phyloP scores from a whole-genome alignment of 345 rosid species.

The Hypericum perforatum region DNA sequence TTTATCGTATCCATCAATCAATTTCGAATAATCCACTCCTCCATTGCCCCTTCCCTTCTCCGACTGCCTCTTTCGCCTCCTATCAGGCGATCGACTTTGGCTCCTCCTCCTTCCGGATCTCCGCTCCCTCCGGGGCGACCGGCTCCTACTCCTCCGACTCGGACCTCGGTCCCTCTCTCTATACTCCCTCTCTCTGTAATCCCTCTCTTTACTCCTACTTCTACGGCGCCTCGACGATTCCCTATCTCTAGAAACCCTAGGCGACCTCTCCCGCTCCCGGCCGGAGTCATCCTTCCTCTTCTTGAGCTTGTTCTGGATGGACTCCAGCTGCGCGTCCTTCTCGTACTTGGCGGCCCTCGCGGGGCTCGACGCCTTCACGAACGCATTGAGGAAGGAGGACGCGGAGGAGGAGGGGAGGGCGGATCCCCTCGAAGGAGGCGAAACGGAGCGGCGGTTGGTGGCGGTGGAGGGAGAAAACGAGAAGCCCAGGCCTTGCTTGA shows the following conservation, averaged over 20 bases:
- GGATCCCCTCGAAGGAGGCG: slow-evolving; percentile 41
- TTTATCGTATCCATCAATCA: slow-evolving; percentile 59
- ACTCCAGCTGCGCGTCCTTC: slow-evolving; percentile 51
- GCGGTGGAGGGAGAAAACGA: slow-evolving; percentile 23
- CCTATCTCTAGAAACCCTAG: slow-evolving; percentile 25
- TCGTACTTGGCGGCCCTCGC: slow-evolving; percentile 32
- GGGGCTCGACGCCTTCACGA: slow-evolving; percentile 72
- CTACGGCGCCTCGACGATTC: slow-evolving; percentile 32
- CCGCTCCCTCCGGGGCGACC: slow-evolving; percentile 7
- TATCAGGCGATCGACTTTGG: slow-evolving; percentile 27
- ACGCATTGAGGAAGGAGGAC: slow-evolving; percentile 60
- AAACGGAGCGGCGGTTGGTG: slow-evolving; percentile 6
- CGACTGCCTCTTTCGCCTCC: slow-evolving; percentile 26
- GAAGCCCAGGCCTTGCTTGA: slow-evolving; percentile 94
- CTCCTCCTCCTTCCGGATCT: slow-evolving; percentile 23
- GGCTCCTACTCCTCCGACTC: neutral
- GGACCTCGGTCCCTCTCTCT: slow-evolving; percentile 19
- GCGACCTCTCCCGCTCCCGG: neutral
- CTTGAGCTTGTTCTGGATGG: slow-evolving; percentile 66
- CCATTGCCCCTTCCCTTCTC: slow-evolving; percentile 17
- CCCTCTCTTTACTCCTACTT: slow-evolving; percentile 29
- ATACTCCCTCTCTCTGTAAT: slow-evolving; percentile 24
- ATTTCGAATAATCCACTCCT: slow-evolving; percentile 42
- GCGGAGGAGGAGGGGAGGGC: slow-evolving; percentile 38
- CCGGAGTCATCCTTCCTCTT: slow-evolving; percentile 19